Evolutionary conservation across 176 grass and related monocot species (phyloP), one percentile per base, ranked within the genome.

Genomic region (Cenchrus purpureus): DNA sequence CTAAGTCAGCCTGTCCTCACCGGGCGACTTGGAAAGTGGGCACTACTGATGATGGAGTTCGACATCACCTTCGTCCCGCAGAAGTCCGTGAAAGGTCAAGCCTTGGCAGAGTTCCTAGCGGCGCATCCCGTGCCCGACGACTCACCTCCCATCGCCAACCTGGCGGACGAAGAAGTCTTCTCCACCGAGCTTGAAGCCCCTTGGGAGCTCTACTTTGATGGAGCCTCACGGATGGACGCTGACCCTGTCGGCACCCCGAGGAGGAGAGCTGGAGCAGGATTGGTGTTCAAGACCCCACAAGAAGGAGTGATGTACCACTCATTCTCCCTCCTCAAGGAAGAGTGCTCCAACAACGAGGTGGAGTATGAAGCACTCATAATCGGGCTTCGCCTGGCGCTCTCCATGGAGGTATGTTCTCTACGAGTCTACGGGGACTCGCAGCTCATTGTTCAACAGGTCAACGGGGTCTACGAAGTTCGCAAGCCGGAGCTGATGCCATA

Each of bases 201-300:
- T 19, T 77, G 66, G 74, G 74, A 77, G 25, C 25, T 77, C 6
- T 40, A 77, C 10, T 77, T 77, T 2, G 52, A 77, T 6, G 74
- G 54, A 1, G 74, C 74, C 3, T 77, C 74, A 1, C 31, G 14
- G 0, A 11, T 8, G 2, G 54, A 58, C 43, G 2, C 1, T 1
- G 25, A 55, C 1, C 25, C 51, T 0, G 53, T 60, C 3, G 42
- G 67, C 8, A 46, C 67, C 8, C 67, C 67, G 1, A 4, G 17
- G 7, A 8, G 67, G 8, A 70, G 67, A 9, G 67, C 42, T 1
- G 42, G 67, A 10, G 67, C 16, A 1, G 16, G 17, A 10, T 1
- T 70, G 4, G 67, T 70, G 15, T 70, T 70, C 67, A 70, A 46
- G 17, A 70, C 40, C 8, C 67, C 42, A n/a, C 42, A 70, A n/a